Conservation (phyloP, 2,329 filamentous ascomycete species). For the Penicillium janthinellum region DNA sequence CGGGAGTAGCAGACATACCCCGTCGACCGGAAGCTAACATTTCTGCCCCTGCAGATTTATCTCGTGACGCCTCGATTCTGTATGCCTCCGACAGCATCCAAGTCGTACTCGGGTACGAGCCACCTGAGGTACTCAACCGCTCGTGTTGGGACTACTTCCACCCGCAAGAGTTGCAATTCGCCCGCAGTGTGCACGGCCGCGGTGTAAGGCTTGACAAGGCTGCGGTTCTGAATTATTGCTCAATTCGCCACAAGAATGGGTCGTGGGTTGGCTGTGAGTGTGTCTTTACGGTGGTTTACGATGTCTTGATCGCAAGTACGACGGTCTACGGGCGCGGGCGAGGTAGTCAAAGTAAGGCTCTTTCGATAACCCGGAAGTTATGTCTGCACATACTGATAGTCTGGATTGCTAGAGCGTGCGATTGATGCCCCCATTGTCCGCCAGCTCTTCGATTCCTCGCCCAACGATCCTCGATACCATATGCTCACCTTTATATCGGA, state of each 20-base stretch:
- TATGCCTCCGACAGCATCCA: constrained; percentile 82
- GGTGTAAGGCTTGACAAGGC: constrained; percentile 80
- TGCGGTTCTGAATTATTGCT: constrained; percentile 78
- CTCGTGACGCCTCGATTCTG: constrained; percentile 73
- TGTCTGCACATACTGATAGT: neutral
- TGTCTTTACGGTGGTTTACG: constrained; percentile 85
- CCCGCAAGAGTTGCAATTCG: constrained; percentile 75
- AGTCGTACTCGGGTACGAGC: constrained; percentile 79
- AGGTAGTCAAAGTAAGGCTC: constrained; percentile 71
- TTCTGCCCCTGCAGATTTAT: constrained; percentile 60
- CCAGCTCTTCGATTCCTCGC: constrained; percentile 77
- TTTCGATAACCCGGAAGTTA: too few relatives aligned
- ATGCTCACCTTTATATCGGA: constrained; percentile 84
- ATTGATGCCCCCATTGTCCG: constrained; percentile 76
- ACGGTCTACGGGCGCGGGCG: constrained; percentile 71
- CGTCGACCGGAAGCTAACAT: neutral
- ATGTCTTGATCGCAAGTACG: constrained; percentile 82
- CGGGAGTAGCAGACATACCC: neutral
- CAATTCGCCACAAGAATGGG: constrained; percentile 68
- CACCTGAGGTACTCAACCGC: constrained; percentile 72
- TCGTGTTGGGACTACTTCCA: constrained; percentile 88
- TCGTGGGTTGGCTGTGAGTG: constrained; percentile 81
- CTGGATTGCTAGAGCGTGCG: constrained; percentile 64
- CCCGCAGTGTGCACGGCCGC: constrained; percentile 70
- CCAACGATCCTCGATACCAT: constrained; percentile 81